Base-by-base conservation (phyloP, 352 stramenopile genomes). In the Globisporangium cystogenes region DNA sequence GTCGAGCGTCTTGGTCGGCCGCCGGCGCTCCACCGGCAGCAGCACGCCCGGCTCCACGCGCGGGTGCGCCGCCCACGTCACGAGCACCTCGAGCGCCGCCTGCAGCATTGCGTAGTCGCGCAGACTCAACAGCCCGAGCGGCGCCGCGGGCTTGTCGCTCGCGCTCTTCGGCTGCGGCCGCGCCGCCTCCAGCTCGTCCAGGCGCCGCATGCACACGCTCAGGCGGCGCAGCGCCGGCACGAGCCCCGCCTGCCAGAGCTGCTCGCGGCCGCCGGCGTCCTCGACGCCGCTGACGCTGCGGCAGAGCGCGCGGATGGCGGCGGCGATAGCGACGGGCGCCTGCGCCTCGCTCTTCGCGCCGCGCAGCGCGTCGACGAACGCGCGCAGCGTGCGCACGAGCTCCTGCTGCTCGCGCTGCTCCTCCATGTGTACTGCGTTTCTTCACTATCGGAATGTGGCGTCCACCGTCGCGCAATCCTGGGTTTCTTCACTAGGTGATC, bases 41-140 rank as follows among this genome's bases (percentile, higher is more conserved):
- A 94, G 33, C 15, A 91, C 55, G 1, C 76, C 80, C 16, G 58
- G 23, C 47, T 76, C 72, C 20, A 90, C 72, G 18, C 58, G 64
- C 47, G 76, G 79, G 46, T 82, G 70, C 27, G 65, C 70, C 18
- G 67, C 65, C 84, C 84, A 95, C 29, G 72, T 86, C 48, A 90
- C 76, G 24, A 91, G 66, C 12, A 93, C 51, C 55, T 95, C 84
- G 16, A 91, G 56, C 12, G 76, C 78, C 3, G 84, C 82, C 61
- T 95, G 84, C 26, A 95, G 68, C 50, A 84, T 70, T 20, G 82
- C 87, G 71, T 91, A 93, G 60, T 95, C 84, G 3, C 82, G 76
- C 31, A 95, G 63, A 70, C 84, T 95, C 27, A 95, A 63, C 41
- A 95, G 65, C 44, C 79, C 80, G 3, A 61, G 64, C 6, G 84